Evolutionary conservation across 345 rosid genomes (phyloP).

Genomic region (Pistacia atlantica): DNA sequence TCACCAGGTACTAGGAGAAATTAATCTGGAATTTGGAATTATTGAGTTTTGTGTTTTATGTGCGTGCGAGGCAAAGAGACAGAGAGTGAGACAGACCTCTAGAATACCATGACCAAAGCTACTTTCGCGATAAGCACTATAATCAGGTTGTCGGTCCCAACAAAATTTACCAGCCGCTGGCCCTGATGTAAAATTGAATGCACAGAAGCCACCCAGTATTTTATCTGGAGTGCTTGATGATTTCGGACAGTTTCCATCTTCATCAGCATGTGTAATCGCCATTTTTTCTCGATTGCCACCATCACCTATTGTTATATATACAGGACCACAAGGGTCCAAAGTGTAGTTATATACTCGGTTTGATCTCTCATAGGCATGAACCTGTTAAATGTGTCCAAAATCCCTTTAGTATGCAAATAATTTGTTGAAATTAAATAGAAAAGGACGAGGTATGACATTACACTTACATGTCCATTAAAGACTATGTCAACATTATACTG

Average conservation of each 20-base stretch:
- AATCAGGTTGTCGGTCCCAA: slow-evolving; percentile 70
- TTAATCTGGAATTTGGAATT: too few species aligned
- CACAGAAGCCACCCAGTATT: slow-evolving; percentile 55
- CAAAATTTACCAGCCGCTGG: slow-evolving; percentile 66
- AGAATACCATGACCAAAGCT: slow-evolving; percentile 65
- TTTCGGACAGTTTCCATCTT: slow-evolving; percentile 72
- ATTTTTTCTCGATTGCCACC: slow-evolving; percentile 81
- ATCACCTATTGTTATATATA: slow-evolving; percentile 71
- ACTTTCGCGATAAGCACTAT: slow-evolving; percentile 57
- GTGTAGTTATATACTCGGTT: slow-evolving; percentile 83
- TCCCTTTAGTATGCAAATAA: neutral
- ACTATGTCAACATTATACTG: slow-evolving; percentile 66
- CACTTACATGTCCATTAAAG: slow-evolving; percentile 78
- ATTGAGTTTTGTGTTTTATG: neutral
- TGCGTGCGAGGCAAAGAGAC: too few species aligned
- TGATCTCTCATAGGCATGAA: slow-evolving; percentile 93
- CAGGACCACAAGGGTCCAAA: slow-evolving; percentile 81
- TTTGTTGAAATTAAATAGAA: neutral
- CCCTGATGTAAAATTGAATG: slow-evolving; percentile 65
- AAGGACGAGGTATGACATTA: neutral
- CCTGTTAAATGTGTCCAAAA: slow-evolving; percentile 38
- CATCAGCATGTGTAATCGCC: slow-evolving; percentile 73
- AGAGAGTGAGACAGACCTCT: slow-evolving; percentile 36
- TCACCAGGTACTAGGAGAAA: too few species aligned
- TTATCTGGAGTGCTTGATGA: slow-evolving; percentile 58